phyloP scores from a whole-genome alignment of 257 asterid genomes.

The Salvia splendens region DNA sequence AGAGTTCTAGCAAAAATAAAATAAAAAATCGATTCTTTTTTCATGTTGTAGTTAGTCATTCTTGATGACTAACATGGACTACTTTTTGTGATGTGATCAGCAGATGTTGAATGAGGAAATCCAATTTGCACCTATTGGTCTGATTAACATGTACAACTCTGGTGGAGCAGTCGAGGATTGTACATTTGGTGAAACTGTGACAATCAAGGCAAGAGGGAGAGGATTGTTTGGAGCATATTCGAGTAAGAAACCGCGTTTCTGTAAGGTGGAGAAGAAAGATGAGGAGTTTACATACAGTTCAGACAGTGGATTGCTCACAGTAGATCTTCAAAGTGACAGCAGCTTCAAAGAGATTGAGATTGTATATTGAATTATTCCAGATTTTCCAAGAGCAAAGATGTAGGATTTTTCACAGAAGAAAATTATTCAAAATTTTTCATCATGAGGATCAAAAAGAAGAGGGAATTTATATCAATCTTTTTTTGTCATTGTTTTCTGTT shows the following conservation, averaged over 20 bases:
- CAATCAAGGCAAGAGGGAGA: constrained; percentile 49
- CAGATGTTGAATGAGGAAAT: constrained; percentile 32
- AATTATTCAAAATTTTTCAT: background rate
- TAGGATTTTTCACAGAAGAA: background rate
- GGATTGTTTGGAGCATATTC: constrained; percentile 78
- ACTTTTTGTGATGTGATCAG: background rate
- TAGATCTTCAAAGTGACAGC: constrained; percentile 48
- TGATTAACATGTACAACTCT: constrained; percentile 58
- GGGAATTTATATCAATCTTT: background rate
- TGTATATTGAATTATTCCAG: constrained; percentile 29
- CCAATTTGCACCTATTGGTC: constrained; percentile 55
- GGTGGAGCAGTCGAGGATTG: constrained; percentile 55
- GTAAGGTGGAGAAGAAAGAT: constrained; percentile 47
- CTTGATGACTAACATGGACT: constrained; percentile 4
- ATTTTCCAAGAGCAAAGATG: constrained; percentile 5
- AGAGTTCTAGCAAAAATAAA: background rate
- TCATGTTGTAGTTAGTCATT: background rate
- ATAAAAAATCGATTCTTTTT: background rate
- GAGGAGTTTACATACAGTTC: constrained; percentile 43
- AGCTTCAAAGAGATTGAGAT: constrained; percentile 46
- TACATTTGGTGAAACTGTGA: constrained; percentile 30
- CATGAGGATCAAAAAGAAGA: background rate
- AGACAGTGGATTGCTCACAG: constrained; percentile 51
- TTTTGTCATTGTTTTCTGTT: background rate
- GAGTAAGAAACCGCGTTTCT: constrained; percentile 48